Conservation (phyloP, 257 asterid genomes). For the Salvia splendens region DNA sequence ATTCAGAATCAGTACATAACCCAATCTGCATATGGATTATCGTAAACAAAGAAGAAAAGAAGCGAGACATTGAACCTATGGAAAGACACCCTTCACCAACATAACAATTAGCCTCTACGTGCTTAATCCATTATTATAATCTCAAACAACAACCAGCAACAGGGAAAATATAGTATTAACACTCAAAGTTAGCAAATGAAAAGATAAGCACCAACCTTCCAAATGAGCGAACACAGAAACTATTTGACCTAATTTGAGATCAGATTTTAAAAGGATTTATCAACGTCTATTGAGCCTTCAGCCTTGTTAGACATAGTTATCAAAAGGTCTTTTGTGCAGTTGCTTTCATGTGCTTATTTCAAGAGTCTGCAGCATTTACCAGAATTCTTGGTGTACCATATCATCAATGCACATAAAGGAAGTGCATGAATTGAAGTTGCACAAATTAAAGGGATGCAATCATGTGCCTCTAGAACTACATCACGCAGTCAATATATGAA, state of each 20-base stretch:
- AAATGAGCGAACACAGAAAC: constrained; percentile 1
- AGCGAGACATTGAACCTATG: background rate
- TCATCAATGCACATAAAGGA: constrained; percentile 1
- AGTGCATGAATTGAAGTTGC: constrained; percentile 11
- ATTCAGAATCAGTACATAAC: background rate
- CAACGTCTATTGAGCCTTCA: no score
- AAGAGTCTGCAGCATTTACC: constrained; percentile 14
- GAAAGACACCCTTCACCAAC: background rate
- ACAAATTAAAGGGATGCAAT: constrained; percentile 6
- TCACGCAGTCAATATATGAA: background rate
- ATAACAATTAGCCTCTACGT: background rate
- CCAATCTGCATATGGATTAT: constrained; percentile 3
- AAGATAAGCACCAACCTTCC: constrained; percentile 4
- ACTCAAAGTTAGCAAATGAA: background rate
- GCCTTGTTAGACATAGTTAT: no score
- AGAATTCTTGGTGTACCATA: background rate
- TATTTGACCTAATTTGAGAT: background rate
- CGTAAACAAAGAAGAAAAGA: constrained; percentile 6
- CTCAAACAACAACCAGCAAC: constrained; percentile 3
- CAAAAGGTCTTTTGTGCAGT: background rate
- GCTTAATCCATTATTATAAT: constrained; percentile 23
- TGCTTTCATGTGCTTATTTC: constrained; percentile 9
- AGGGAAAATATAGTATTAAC: background rate
- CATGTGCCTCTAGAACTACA: constrained; percentile 6
- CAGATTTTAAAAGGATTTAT: background rate